Evolutionary conservation across 2,329 filamentous ascomycete species (phyloP), one percentile per base, ranked within the genome.

Genomic region (Calonectria leucothoes): DNA sequence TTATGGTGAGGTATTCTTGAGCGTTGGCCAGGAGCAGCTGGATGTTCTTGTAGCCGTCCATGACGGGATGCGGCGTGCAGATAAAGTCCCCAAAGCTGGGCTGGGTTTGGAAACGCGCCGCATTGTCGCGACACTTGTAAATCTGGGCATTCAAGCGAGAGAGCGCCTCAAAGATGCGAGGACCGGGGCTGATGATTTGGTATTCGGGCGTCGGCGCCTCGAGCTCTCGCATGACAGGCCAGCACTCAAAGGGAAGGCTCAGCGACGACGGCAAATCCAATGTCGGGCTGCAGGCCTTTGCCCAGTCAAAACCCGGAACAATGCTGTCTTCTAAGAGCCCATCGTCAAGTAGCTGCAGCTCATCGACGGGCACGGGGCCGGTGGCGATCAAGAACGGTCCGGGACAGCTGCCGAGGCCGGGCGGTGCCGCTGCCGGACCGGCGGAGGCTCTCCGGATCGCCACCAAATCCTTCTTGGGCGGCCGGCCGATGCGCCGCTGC

Each of bases 401-500:
- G 2, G 31, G n/a, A n/a, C n/a, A n/a, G 35, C 66, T 29, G 35
- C 37, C 29, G 11, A 15, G 37, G 29, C n/a, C 35, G 37, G 6
- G 35, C 23, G 45, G 25, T 14, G 27, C 35, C 15, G 48, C 39
- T 10, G 27, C 42, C n/a, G n/a, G n/a, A 8, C 52, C 69, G 67
- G 68, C 69, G 67, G 68, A 69, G 71, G 59, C 70, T 64, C 72
- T 75, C 23, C 61, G 66, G 49, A 72, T 51, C 6, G 74, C 55
- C 11, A 73, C 33, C 20, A 69, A 31, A 25, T 79, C 78, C 33
- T 69, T 79, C 52, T 76, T 81, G 14, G 75, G 75, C 3, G 82
- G 82, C 20, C 82, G 76, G 6, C 82, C 82, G 42, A 84, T 79
- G 39, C 81, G 81, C 10, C 82, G 79, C 72, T 82, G 82, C 57